Base-by-base conservation (phyloP, 2,329 filamentous ascomycete genomes). In the Calonectria leucothoes region DNA sequence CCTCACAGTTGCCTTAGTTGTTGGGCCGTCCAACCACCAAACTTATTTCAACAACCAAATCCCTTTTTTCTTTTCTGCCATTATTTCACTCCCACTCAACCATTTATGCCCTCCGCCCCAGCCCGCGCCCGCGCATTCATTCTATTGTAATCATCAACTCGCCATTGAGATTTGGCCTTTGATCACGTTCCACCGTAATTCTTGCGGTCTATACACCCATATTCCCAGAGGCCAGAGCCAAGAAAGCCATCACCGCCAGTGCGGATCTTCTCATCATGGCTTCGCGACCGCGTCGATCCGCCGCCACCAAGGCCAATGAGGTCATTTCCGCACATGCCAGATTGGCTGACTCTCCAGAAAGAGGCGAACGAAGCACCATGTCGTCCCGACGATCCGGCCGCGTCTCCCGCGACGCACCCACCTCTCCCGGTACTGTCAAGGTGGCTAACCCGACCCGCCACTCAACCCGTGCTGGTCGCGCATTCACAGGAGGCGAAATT, bases 391-490 rank as follows among this genome's bases (percentile, higher is more conserved):
- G 89, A 77, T 87, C 87, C 66, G 87, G 87, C 78, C 86, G 88
- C 80, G 84, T 82, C 75, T 84, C 86, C 57, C 86, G 87, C 80
- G 87, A 86, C 73, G 84, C 84, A 74, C 86, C 85, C 23, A 88
- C 86, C 17, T 89, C 87, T 29, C 85, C 87, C 69, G 86, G 87
- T 75, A 90, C 87, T 70, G 87, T 89, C 77, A 90, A 90, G 81
- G 84, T 89, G 52, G 85, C 88, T 10, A 84, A 88, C 49, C 80
- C 91, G 87, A 81, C 85, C 88, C 88, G 89, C 75, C 89, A 90
- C 79, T 85, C 87, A 59, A 88, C 87, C 8, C 85, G 85, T 51
- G 84, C 81, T 57, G 84, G 83, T 61, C 77, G 82, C 52, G 83
- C 84, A 57, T 88, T 88, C 66, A 83, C 83, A 29, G 86, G 85